These are phyloP conservation scores for Ceratobasidium papillatum DNA, from an alignment of 1,284 basidiomycete species.

Conservation along the genomic window DNA sequence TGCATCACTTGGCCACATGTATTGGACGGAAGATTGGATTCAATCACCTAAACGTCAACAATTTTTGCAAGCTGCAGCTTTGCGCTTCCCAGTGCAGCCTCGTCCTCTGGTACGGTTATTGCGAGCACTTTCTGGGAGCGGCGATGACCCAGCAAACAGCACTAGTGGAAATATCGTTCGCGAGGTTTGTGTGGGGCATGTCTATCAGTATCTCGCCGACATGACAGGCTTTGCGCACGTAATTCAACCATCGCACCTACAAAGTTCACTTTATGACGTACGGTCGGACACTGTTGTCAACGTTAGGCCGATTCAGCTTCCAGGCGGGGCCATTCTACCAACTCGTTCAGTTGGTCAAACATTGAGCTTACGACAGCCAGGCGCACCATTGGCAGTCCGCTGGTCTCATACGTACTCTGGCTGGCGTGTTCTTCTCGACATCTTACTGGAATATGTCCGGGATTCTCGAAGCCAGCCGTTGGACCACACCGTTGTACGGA, in stretches of 20 bases:
- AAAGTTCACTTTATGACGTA: slow-evolving; percentile 72
- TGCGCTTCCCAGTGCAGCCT: slow-evolving; percentile 82
- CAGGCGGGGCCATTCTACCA: slow-evolving; percentile 76
- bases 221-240: slow-evolving; percentile 81
- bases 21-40: slow-evolving; percentile 69
- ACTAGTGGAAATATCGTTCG: slow-evolving; percentile 54
- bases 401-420: slow-evolving; percentile 85
- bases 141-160: slow-evolving; percentile 49
- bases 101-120: slow-evolving; percentile 76
- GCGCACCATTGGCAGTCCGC: slow-evolving; percentile 71
- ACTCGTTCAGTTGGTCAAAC: slow-evolving; percentile 73
- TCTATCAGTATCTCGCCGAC: slow-evolving; percentile 75
- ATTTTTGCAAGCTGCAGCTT: slow-evolving; percentile 79
- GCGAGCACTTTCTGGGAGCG: slow-evolving; percentile 74
- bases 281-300: slow-evolving; percentile 72
- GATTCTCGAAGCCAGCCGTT: not conserved
- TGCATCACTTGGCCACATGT: slow-evolving; percentile 77
- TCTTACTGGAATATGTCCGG: slow-evolving; percentile 73
- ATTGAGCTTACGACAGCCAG: slow-evolving; percentile 68
- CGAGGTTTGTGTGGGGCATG: slow-evolving; percentile 64
- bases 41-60: slow-evolving; percentile 73
- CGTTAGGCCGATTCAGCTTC: slow-evolving; percentile 70
- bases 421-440: slow-evolving; percentile 82
- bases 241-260: slow-evolving; percentile 62
- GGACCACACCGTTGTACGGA: not conserved